phyloP scores from a whole-genome alignment of 495 filamentous ascomycete genomes.

The Aspergillus nidulans region DNA sequence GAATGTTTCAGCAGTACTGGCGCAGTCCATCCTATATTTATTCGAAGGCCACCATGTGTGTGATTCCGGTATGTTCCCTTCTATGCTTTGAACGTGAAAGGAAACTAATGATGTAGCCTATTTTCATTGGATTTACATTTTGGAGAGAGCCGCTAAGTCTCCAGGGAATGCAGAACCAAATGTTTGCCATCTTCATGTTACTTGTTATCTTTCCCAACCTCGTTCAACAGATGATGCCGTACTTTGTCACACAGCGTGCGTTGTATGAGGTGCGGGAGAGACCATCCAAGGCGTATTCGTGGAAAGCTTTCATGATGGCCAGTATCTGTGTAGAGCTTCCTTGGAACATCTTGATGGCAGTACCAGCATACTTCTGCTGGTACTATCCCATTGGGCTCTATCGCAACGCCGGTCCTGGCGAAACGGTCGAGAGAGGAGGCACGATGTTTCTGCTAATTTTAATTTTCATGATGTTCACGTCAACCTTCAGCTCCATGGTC shows the following conservation, averaged over 20 bases:
- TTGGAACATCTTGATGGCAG: conserved; percentile 67
- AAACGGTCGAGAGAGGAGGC: conserved; percentile 54
- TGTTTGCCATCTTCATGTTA: conserved; percentile 83
- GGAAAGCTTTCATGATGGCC: conserved; percentile 76
- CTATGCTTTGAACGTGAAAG: neutral
- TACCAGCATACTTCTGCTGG: conserved; percentile 68
- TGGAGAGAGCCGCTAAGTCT: conserved; percentile 63
- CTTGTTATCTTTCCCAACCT: conserved; percentile 71
- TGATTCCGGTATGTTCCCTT: conserved; percentile 27
- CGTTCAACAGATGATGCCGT: conserved; percentile 80
- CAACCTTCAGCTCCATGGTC: conserved; percentile 55
- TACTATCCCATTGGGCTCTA: conserved; percentile 81
- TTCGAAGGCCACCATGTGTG: conserved; percentile 58
- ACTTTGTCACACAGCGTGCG: conserved; percentile 70
- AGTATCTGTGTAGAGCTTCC: conserved; percentile 73
- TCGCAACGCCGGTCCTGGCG: conserved; percentile 56
- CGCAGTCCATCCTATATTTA: conserved; percentile 83
- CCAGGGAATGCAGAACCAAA: conserved; percentile 82
- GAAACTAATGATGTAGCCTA: conserved; percentile 43
- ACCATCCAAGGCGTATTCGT: conserved; percentile 77
- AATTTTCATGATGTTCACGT: conserved; percentile 46
- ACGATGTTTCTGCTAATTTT: conserved; percentile 60
- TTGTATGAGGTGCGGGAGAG: conserved; percentile 85
- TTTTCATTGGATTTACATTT: conserved; percentile 91
- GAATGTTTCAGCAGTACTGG: conserved; percentile 89